A percentile compares a stretch with the other conserved stretches of the same genome.
phyloP scores from a whole-genome alignment of 1,284 basidiomycete species.

The Mycosarcoma maydis region DNA sequence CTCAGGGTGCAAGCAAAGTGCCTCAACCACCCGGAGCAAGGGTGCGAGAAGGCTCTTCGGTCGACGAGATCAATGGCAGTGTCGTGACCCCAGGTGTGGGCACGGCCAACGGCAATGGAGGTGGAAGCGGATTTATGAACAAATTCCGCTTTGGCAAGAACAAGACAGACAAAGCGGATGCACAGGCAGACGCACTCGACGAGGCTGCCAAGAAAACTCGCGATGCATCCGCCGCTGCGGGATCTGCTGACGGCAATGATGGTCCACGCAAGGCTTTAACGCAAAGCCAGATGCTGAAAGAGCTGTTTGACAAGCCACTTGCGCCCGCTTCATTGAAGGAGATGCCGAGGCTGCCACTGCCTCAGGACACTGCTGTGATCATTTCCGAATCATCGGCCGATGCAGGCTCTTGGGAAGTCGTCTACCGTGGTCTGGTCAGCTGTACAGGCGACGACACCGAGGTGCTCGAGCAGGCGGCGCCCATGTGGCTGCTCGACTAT shows the following conservation, averaged over 20 bases:
- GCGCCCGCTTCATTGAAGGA: constrained; percentile 78
- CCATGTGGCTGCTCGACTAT: constrained; percentile 88
- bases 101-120: constrained; percentile 5
- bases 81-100: constrained; percentile 17
- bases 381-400: constrained; percentile 83
- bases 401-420: constrained; percentile 77
- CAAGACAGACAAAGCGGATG: constrained; percentile 34
- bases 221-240: constrained; percentile 8
- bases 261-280: constrained; percentile 11
- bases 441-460: constrained; percentile 75
- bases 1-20: neutral
- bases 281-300: constrained; percentile 69
- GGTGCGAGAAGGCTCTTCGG: constrained; percentile 18
- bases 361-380: constrained; percentile 75
- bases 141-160: constrained; percentile 48
- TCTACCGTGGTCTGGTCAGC: constrained; percentile 77
- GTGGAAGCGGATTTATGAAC: constrained; percentile 49
- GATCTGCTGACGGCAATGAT: neutral
- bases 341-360: constrained; percentile 76
- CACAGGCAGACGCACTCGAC: constrained; percentile 15
- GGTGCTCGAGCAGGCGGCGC: constrained; percentile 80
- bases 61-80: constrained; percentile 27
- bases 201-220: constrained; percentile 18
- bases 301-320: constrained; percentile 76
- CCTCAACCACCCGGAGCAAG: constrained; percentile 16